Evolutionary conservation across 2,329 filamentous ascomycete genomes (phyloP).

Genomic region (Neophaeococcomyces mojaviensis): DNA sequence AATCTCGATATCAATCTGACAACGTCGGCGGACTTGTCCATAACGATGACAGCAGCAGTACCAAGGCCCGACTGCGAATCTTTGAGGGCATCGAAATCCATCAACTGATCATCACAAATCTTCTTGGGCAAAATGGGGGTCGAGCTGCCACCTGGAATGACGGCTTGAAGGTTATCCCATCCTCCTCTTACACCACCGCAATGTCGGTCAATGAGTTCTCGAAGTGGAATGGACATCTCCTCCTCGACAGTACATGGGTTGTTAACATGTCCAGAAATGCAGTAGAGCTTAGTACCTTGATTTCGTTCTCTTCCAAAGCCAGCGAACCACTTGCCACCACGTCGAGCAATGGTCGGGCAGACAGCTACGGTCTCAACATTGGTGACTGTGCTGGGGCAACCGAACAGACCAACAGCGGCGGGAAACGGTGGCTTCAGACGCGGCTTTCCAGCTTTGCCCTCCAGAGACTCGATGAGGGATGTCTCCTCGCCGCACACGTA

Average conservation of each 20-base stretch:
- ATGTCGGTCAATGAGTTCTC: slow-evolving; percentile 95
- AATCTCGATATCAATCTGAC: slow-evolving; percentile 89
- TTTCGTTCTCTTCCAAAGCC: slow-evolving; percentile 92
- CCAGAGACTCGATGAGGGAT: slow-evolving; percentile 92
- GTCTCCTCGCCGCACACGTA: slow-evolving; percentile 99
- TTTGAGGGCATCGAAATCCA: slow-evolving; percentile 99
- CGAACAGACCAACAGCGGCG: slow-evolving; percentile 92
- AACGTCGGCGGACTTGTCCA: slow-evolving; percentile 97
- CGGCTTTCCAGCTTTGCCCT: slow-evolving; percentile 97
- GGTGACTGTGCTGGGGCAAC: slow-evolving; percentile 93
- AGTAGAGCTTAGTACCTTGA: slow-evolving; percentile 94
- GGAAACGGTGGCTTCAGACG: slow-evolving; percentile 98
- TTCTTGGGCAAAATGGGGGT: slow-evolving; percentile 88
- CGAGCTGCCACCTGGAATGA: slow-evolving; percentile 94
- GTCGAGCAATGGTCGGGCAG: slow-evolving; percentile 87
- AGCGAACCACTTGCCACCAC: slow-evolving; percentile 89
- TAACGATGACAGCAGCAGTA: slow-evolving; percentile 95
- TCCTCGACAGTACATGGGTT: slow-evolving; percentile 97
- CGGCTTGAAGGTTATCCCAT: slow-evolving; percentile 92
- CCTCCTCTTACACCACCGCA: slow-evolving; percentile 93
- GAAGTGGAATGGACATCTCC: slow-evolving; percentile 96
- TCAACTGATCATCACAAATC: slow-evolving; percentile 88
- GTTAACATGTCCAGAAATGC: slow-evolving; percentile 97
- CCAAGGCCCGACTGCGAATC: slow-evolving; percentile 95
- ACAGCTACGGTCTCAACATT: slow-evolving; percentile 98